Evolutionary conservation across 495 filamentous ascomycete species (phyloP).

Genomic region (Aspergillus hancockii): DNA sequence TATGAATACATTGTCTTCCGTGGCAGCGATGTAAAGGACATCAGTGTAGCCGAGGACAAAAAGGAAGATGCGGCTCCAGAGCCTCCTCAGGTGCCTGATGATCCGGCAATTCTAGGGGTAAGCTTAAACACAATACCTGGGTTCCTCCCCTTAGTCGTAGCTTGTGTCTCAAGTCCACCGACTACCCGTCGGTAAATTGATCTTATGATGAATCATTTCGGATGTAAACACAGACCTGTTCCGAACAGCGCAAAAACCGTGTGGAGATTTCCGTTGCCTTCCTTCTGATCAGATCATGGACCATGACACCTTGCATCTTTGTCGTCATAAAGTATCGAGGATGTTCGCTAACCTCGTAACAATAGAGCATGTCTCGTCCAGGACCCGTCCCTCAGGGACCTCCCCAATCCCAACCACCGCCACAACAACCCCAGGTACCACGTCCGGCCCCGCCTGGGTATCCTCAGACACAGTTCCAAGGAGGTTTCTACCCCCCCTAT

Average conservation of each 20-base stretch:
- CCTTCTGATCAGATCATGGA: slow-evolving; percentile 74
- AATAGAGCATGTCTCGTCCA: slow-evolving; percentile 44
- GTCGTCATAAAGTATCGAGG: neutral
- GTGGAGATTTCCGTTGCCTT: slow-evolving; percentile 99
- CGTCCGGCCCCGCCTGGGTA: slow-evolving; percentile 49
- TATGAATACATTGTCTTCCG: slow-evolving; percentile 99
- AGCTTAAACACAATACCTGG: slow-evolving; percentile 48
- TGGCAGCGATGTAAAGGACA: slow-evolving; percentile 97
- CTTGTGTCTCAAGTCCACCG: slow-evolving; percentile 13
- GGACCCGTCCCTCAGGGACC: slow-evolving; percentile 41
- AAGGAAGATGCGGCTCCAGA: slow-evolving; percentile 69
- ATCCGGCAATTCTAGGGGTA: slow-evolving; percentile 96
- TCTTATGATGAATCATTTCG: slow-evolving; percentile 65
- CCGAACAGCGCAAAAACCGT: slow-evolving; percentile 86
- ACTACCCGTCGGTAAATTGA: slow-evolving; percentile 28
- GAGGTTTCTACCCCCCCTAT: slow-evolving; percentile 48
- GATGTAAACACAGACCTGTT: slow-evolving; percentile 62
- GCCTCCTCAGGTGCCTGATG: slow-evolving; percentile 78
- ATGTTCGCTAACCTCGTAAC: slow-evolving; percentile 24
- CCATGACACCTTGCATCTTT: slow-evolving; percentile 3
- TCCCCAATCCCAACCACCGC: slow-evolving; percentile 35
- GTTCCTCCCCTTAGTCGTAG: slow-evolving; percentile 2
- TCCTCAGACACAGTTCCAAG: slow-evolving; percentile 53
- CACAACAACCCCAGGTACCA: slow-evolving; percentile 44
- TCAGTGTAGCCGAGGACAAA: slow-evolving; percentile 82